Conservation (phyloP, 1,284 basidiomycete genomes). For the Puccinia novopanici region DNA sequence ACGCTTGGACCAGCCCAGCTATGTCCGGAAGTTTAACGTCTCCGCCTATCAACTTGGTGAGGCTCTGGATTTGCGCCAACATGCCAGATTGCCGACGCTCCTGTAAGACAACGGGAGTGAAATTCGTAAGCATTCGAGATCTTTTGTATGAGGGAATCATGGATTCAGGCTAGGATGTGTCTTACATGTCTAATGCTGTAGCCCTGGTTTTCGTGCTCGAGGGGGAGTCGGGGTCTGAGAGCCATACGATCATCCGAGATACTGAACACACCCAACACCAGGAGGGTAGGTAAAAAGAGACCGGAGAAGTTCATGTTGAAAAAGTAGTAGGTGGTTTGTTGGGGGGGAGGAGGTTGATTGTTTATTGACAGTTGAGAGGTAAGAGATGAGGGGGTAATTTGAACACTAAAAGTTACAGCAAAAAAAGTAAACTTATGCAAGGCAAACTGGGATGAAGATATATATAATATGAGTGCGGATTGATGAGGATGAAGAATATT, state of each 20-base stretch:
- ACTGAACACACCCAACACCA: not conserved
- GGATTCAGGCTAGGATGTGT: no score
- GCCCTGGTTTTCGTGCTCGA: not conserved
- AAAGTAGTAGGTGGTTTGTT: not conserved
- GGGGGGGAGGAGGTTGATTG: no score
- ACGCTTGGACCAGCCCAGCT: not conserved
- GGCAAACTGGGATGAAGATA: no score
- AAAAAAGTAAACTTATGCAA: no score
- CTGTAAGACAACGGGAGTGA: not conserved
- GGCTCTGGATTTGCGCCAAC: no score
- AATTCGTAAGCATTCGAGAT: not conserved
- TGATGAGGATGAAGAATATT: no score
- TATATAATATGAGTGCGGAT: no score
- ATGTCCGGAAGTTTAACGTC: not conserved
- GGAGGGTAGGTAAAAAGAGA: not conserved
- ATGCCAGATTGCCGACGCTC: not conserved
- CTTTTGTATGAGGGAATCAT: not conserved
- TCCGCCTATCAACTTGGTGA: not conserved
- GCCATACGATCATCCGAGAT: not conserved
- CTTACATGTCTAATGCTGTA: not conserved
- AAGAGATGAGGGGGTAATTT: no score
- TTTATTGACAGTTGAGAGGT: no score
- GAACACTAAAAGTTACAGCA: no score
- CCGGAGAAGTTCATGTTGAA: not conserved
- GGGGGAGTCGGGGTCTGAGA: not conserved